Evolutionary conservation across 768 basidiomycete genomes (phyloP).

Genomic region (Paxillus ammoniavirescens): DNA sequence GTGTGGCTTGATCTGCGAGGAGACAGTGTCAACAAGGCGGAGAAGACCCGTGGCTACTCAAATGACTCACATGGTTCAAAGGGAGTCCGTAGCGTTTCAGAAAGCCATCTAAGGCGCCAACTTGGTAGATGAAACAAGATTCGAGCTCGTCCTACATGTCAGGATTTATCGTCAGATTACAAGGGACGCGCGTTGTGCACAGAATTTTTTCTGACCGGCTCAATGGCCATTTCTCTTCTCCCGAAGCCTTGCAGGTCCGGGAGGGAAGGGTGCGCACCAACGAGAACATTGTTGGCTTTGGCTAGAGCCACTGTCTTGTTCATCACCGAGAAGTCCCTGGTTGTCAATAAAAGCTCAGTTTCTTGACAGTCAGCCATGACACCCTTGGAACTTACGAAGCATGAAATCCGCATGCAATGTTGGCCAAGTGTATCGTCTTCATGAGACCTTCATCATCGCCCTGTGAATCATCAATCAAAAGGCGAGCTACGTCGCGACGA

Average conservation of each 20-base stretch:
- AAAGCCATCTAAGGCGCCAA: conserved; percentile 63
- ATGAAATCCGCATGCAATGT: conserved; percentile 70
- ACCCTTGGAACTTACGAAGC: conserved; percentile 42
- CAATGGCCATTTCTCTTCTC: conserved; percentile 60
- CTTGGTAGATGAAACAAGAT: conserved; percentile 62
- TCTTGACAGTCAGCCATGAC: neutral
- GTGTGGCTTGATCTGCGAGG: conserved; percentile 54
- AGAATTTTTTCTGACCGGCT: conserved; percentile 40
- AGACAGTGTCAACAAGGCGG: neutral
- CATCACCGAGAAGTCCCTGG: conserved; percentile 65
- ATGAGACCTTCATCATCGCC: conserved; percentile 53
- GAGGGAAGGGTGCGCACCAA: conserved; percentile 56
- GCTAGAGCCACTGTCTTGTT: conserved; percentile 57
- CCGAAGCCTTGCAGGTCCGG: conserved; percentile 67
- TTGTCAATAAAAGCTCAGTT: neutral
- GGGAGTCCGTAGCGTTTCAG: conserved; percentile 49
- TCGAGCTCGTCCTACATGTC: conserved; percentile 48
- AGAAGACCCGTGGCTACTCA: neutral
- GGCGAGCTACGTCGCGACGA: neutral
- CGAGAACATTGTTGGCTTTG: conserved; percentile 50
- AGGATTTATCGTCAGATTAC: no score
- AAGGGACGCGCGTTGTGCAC: neutral
- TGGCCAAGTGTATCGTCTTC: conserved; percentile 57
- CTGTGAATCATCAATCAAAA: conserved; percentile 23
- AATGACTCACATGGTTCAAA: conserved; percentile 51